A percentile compares a stretch with the other conserved stretches of the same genome.
These are phyloP conservation scores for Pyricularia grisea DNA, from an alignment of 2,329 filamentous ascomycete genomes.

Conservation along the genomic window DNA sequence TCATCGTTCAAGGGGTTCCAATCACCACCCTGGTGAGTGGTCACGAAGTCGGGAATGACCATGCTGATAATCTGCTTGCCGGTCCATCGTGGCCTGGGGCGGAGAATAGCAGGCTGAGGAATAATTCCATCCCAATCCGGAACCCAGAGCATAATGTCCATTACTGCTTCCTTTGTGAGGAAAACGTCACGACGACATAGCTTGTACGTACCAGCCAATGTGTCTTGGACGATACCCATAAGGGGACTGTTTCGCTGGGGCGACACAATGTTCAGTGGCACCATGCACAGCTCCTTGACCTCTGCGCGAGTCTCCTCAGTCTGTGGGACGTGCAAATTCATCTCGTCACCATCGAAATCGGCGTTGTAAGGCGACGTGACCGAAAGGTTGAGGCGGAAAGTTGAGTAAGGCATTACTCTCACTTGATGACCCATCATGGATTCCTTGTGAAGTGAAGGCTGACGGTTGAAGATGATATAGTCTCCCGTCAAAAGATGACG, in stretches of 20 bases:
- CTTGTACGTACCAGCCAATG: constrained; percentile 93
- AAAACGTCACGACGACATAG: constrained; percentile 90
- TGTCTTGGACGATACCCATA: constrained; percentile 99
- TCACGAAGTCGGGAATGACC: constrained; percentile 81
- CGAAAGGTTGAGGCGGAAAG: constrained; percentile 92
- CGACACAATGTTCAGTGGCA: constrained; percentile 97
- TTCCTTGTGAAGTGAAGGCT: constrained; percentile 97
- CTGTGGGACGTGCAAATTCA: constrained; percentile 99
- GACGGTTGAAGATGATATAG: constrained; percentile 99
- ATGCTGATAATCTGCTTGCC: constrained; percentile 97
- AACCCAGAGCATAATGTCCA: constrained; percentile 97
- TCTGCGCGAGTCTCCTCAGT: constrained; percentile 95
- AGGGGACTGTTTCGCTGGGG: constrained; percentile 93
- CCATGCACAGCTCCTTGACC: constrained; percentile 88
- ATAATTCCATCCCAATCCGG: constrained; percentile 96
- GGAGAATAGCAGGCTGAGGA: constrained; percentile 85
- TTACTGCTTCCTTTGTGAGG: constrained; percentile 80
- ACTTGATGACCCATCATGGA: constrained; percentile 99
- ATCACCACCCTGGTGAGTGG: constrained; percentile 59
- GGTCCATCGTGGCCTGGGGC: constrained; percentile 89
- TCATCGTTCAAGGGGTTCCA: constrained; percentile 61
- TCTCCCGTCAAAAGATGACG: constrained; percentile 93
- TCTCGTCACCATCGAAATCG: constrained; percentile 99
- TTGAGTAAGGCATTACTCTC: constrained; percentile 97
- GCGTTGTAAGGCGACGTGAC: constrained; percentile 99